Conservation (phyloP, 2,329 filamentous ascomycete genomes). For the Talaromyces amestolkiae region DNA sequence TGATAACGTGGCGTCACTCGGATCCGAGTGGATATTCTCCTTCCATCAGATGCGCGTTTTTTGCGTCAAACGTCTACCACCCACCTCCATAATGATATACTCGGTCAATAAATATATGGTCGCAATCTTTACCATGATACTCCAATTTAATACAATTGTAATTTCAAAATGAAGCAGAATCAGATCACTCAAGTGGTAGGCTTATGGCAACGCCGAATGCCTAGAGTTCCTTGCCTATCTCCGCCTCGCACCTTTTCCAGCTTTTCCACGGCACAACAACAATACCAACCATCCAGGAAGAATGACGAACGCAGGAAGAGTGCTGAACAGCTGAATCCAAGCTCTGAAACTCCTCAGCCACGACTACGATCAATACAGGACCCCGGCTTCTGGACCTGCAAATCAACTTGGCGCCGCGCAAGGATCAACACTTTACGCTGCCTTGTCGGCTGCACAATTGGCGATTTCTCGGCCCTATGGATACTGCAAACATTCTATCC, state of each 20-base stretch:
- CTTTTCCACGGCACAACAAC: not conserved
- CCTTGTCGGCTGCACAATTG: conserved; percentile 54
- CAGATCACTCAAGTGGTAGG: not conserved
- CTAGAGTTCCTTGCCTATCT: not conserved
- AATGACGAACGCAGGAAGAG: not conserved
- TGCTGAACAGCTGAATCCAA: too few relatives aligned
- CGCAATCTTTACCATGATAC: not conserved
- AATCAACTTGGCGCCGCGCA: conserved; percentile 49
- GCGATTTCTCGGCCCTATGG: conserved; percentile 60
- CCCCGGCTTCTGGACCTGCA: conserved; percentile 37
- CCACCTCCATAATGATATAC: not conserved
- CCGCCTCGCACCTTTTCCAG: not conserved
- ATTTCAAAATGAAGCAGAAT: not conserved
- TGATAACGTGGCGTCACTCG: not conserved
- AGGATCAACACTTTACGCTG: conserved; percentile 56
- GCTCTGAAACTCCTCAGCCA: not conserved
- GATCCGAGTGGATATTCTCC: not conserved
- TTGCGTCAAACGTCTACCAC: not conserved
- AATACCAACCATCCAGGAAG: not conserved
- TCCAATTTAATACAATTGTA: not conserved
- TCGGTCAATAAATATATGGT: not conserved
- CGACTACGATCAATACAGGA: not conserved
- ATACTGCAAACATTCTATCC: conserved; percentile 51
- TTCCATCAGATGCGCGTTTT: not conserved
- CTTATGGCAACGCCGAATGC: not conserved